Percentiles rank a stretch among this genome's conserved stretches.
These are phyloP conservation scores for Endothia cerciana DNA, from an alignment of 2,329 filamentous ascomycete species.

Conservation along the genomic window DNA sequence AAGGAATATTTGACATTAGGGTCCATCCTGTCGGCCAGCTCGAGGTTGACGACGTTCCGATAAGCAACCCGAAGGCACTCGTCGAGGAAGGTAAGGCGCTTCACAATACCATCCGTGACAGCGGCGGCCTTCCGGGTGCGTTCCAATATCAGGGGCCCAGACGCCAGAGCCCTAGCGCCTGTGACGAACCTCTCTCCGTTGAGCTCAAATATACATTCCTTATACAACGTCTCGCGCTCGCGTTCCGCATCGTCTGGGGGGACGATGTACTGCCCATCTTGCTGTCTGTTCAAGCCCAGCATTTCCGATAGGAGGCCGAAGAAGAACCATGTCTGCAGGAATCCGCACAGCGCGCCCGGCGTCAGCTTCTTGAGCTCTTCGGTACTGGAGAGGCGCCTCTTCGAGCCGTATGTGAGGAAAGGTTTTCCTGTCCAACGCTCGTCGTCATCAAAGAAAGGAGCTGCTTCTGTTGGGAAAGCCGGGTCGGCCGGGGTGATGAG, in stretches of 20 bases:
- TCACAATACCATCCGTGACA: not conserved
- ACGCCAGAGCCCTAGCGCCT: not conserved
- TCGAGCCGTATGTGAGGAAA: constrained; percentile 35
- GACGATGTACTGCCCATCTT: constrained; percentile 25
- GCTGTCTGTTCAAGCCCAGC: constrained; percentile 34
- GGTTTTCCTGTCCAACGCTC: constrained; percentile 36
- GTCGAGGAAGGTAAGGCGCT: not conserved
- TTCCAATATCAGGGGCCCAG: not conserved
- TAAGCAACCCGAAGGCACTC: not conserved
- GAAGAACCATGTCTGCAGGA: constrained; percentile 41
- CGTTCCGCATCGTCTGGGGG: not conserved
- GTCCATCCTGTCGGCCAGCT: constrained; percentile 9
- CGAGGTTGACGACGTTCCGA: not conserved
- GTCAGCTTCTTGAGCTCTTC: constrained; percentile 32
- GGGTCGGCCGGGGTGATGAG: constrained; percentile 31
- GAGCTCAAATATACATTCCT: not conserved
- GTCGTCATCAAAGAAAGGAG: constrained; percentile 11
- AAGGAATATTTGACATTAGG: constrained; percentile 36
- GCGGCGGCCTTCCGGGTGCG: not conserved
- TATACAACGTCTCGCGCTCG: not conserved
- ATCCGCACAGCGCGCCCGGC: constrained; percentile 32
- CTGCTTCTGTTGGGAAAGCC: constrained; percentile 12
- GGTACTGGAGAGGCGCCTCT: constrained; percentile 28
- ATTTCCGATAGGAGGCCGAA: constrained; percentile 40
- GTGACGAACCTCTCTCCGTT: not conserved